Base-by-base conservation (phyloP, 2,329 filamentous ascomycete genomes). In the Phialocephala sp. region DNA sequence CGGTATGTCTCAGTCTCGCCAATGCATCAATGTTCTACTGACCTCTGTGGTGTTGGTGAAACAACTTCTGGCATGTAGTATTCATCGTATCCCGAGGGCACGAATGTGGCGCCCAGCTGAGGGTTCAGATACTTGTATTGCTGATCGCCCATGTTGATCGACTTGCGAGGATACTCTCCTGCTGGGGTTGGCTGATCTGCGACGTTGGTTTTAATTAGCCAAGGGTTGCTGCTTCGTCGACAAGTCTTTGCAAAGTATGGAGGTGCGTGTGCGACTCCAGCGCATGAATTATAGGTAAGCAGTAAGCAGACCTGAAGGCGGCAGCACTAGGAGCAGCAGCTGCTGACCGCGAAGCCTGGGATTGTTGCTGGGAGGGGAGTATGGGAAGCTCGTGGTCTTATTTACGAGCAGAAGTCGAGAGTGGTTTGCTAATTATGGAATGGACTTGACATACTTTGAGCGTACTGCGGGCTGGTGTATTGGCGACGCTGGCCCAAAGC, bases 31-130 rank as follows among this genome's bases (percentile, higher is more conserved):
- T 11, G 14, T 18, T 50, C 8, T 55, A 71, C 83, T 73, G 80
- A 90, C 88, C 89, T 85, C 81, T 91, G 89, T 69, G 89, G 89
- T 73, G 87, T 84, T 63, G 89, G 89, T 74, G 89, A 89, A 70
- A 91, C 84, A 74, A 91, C 80, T 78, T 90, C 88, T 69, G 84
- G 83, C 82, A 90, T 86, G 77, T 86, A 89, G 77, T 87, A 90
- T 77, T 90, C 87, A 79, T 91, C 88, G 71, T 84, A 82, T 59
- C 85, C 85, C 72, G 88, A 88, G 72, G 89, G 89, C 76, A 88
- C 84, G 77, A 89, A 91, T 58, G 88, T 91, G 64, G 89, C 88
- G 66, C 83, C 82, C 75, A 87, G 72, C 65, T 76, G 75, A 71
- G 74, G 69, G 47, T 65, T 67, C 22, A 59, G 60, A 43, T 67